These are phyloP conservation scores for Knoxdaviesia capensis DNA, from an alignment of 2,329 filamentous ascomycete species.

Conservation along the genomic window DNA sequence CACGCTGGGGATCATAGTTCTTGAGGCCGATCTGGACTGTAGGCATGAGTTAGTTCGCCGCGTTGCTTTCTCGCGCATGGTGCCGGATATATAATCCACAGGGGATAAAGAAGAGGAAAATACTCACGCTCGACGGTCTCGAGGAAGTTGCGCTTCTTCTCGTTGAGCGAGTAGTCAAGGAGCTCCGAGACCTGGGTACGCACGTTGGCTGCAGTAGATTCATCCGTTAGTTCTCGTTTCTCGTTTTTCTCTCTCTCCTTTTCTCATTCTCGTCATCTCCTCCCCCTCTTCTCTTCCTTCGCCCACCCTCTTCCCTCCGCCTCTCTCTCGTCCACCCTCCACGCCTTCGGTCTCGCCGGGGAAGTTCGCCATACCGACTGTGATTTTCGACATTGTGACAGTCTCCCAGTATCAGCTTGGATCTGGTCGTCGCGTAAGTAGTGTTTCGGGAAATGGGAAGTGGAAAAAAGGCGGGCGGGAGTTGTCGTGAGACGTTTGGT, in stretches of 20 bases:
- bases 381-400: conserved; percentile 76
- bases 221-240: conserved; percentile 2
- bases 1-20: conserved; percentile 99
- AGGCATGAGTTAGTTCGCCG: conserved; percentile 2
- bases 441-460: neutral
- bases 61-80: neutral
- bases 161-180: conserved; percentile 81
- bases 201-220: conserved; percentile 49
- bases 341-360: too few species aligned
- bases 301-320: too few species aligned
- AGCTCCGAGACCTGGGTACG: conserved; percentile 84
- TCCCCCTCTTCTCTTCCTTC: too few species aligned
- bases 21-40: conserved; percentile 69
- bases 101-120: conserved; percentile 4
- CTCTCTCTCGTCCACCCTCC: too few species aligned
- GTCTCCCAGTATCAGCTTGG: conserved; percentile 51
- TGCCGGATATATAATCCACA: neutral
- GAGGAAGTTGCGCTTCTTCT: conserved; percentile 97
- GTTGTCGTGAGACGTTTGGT: neutral
- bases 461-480: neutral
- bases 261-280: too few species aligned
- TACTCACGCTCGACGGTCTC: conserved; percentile 53
- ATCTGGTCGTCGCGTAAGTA: conserved; percentile 4
- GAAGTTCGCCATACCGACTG: conserved; percentile 34
- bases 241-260: too few species aligned